A percentile compares a stretch with the other conserved stretches of the same genome.
Conservation (phyloP, 805 yeast genomes). For the Ascoidea tarda region DNA sequence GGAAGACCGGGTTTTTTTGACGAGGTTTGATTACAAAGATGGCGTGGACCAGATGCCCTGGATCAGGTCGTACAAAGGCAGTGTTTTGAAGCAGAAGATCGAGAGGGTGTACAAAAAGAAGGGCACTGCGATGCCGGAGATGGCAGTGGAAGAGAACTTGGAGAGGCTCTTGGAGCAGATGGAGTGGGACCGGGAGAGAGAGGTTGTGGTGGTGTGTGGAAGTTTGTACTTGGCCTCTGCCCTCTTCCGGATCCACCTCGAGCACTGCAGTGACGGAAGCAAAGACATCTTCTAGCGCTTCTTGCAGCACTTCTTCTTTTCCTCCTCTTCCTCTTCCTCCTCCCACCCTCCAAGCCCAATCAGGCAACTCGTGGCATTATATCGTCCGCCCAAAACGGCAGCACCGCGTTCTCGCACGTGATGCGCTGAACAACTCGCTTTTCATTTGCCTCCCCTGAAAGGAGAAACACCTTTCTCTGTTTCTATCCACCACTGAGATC, state of each 20-base stretch:
- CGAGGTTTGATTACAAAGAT: conserved; percentile 34
- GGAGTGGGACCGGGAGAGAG: conserved; percentile 2
- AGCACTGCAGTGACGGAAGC: conserved; percentile 9
- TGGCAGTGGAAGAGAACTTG: conserved; percentile 15
- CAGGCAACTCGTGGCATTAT: too few relatives aligned
- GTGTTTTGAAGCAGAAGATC: conserved; percentile 16
- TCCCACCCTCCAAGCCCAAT: not conserved
- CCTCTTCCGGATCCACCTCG: conserved; percentile 24
- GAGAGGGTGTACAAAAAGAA: conserved; percentile 12
- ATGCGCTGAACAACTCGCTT: too few relatives aligned
- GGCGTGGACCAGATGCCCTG: conserved; percentile 89
- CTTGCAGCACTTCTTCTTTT: not conserved
- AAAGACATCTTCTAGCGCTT: not conserved
- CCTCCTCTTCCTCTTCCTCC: not conserved
- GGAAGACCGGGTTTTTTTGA: conserved; percentile 44
- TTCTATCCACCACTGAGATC: conserved; percentile 1
- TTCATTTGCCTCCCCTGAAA: too few relatives aligned
- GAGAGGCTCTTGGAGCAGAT: conserved; percentile 14
- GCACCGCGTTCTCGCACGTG: too few relatives aligned
- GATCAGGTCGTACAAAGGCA: conserved; percentile 39
- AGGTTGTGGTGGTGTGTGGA: conserved; percentile 44
- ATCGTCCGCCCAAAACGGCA: too few relatives aligned
- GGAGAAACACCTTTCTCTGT: not conserved
- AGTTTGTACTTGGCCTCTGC: conserved; percentile 57
- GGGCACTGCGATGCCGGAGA: conserved; percentile 15